Evolutionary conservation across 1,284 basidiomycete species (phyloP).

Genomic region (Trichosporon sp.): DNA sequence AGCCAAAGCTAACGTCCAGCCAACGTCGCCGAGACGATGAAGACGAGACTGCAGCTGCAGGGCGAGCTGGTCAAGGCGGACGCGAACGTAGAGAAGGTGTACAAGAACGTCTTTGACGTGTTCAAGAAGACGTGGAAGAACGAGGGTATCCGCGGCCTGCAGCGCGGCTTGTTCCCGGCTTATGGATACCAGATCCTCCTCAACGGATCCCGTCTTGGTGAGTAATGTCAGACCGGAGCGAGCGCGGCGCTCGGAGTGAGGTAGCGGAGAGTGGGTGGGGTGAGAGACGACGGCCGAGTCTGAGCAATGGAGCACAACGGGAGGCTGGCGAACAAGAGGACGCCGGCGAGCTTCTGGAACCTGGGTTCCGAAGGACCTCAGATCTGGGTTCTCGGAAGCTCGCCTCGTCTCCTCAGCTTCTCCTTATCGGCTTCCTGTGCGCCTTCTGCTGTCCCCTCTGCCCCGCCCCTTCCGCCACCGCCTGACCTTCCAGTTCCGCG

Average conservation of each 20-base stretch:
- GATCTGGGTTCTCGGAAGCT: too few species aligned
- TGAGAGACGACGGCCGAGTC: too few species aligned
- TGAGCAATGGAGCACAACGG: neutral
- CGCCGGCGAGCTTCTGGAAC: too few species aligned
- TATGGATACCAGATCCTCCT: conserved; percentile 92
- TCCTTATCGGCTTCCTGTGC: too few species aligned
- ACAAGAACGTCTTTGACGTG: conserved; percentile 85
- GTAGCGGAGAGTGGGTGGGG: too few species aligned
- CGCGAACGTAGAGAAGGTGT: conserved; percentile 67
- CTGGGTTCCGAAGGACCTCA: too few species aligned
- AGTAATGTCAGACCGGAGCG: conserved; percentile 33
- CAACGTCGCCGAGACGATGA: conserved; percentile 73
- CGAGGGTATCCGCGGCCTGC: conserved; percentile 87
- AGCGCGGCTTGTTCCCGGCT: conserved; percentile 88
- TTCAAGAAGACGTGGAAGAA: conserved; percentile 85
- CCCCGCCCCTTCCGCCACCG: too few species aligned
- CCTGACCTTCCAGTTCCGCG: too few species aligned
- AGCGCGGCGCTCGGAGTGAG: too few species aligned
- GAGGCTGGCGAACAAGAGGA: too few species aligned
- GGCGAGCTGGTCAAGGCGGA: conserved; percentile 82
- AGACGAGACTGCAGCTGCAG: conserved; percentile 90
- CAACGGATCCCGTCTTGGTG: conserved; percentile 91
- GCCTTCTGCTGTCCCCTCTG: too few species aligned
- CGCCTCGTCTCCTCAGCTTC: too few species aligned
- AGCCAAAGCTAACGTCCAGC: conserved; percentile 54